Evolutionary conservation across 2,329 filamentous ascomycete genomes (phyloP).

Genomic region (Arthrinium puccinioides): DNA sequence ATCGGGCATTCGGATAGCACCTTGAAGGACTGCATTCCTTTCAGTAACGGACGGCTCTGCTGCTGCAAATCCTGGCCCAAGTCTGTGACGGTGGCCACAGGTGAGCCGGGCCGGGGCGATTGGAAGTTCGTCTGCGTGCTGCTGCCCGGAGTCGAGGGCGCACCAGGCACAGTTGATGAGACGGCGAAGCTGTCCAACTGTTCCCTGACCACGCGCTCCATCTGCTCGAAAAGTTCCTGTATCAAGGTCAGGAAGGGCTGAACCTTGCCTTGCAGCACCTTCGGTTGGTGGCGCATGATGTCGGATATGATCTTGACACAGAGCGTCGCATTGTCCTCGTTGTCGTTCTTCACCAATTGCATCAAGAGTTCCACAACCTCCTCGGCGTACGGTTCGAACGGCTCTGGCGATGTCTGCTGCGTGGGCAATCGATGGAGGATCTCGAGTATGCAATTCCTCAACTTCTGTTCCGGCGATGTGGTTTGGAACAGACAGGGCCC

Average conservation of each 20-base stretch:
- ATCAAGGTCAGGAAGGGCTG: constrained; percentile 88
- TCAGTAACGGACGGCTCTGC: constrained; percentile 71
- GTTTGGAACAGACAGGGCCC: constrained; percentile 87
- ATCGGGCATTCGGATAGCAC: constrained; percentile 97
- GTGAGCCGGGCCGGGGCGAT: constrained; percentile 83
- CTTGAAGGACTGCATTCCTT: constrained; percentile 98
- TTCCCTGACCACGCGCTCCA: constrained; percentile 90
- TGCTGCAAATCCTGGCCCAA: constrained; percentile 76
- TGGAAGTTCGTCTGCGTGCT: constrained; percentile 67
- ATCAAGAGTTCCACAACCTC: constrained; percentile 89
- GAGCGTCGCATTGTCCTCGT: constrained; percentile 97
- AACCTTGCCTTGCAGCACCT: constrained; percentile 69
- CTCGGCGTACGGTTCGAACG: constrained; percentile 79
- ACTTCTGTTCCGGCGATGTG: constrained; percentile 85
- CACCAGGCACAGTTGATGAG: constrained; percentile 42
- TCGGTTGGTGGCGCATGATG: constrained; percentile 86
- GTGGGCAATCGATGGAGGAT: constrained; percentile 82
- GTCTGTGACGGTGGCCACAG: constrained; percentile 74
- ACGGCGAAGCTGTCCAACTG: constrained; percentile 76
- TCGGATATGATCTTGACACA: constrained; percentile 99
- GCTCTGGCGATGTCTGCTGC: constrained; percentile 63
- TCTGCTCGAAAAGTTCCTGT: constrained; percentile 90
- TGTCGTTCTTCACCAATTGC: constrained; percentile 81
- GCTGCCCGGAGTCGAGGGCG: constrained; percentile 60
- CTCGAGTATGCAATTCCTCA: constrained; percentile 89